Percentiles rank a stretch among this genome's conserved stretches.
These are phyloP conservation scores for Trichoderma koningiopsis DNA, from an alignment of 2,329 filamentous ascomycete genomes.

Conservation along the genomic window DNA sequence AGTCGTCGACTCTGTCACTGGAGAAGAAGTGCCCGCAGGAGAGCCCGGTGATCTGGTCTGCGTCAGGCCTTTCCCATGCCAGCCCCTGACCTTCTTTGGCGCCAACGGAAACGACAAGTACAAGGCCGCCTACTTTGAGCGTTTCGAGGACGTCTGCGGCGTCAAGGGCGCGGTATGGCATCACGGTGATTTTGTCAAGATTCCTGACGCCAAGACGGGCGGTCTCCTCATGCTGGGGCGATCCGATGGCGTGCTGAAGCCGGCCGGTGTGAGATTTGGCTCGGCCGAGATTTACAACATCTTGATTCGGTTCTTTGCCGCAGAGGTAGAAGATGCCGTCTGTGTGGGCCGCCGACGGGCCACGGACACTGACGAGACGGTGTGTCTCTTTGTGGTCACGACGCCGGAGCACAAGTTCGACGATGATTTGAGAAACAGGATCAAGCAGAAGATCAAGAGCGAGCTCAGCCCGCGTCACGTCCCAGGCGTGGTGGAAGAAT, in stretches of 20 bases:
- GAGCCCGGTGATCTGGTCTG: constrained; percentile 89
- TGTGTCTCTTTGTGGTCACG: constrained; percentile 87
- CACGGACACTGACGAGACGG: constrained; percentile 78
- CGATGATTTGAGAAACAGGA: constrained; percentile 60
- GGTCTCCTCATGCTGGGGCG: constrained; percentile 89
- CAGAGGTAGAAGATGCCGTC: constrained; percentile 79
- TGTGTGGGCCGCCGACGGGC: constrained; percentile 78
- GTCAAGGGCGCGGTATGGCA: constrained; percentile 69
- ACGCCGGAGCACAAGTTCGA: constrained; percentile 57
- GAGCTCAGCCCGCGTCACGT: constrained; percentile 90
- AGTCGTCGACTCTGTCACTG: constrained; percentile 60
- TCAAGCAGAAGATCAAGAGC: constrained; percentile 69
- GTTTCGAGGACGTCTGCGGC: constrained; percentile 59
- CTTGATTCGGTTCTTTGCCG: constrained; percentile 78
- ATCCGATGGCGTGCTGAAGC: constrained; percentile 91
- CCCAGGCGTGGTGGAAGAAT: constrained; percentile 78
- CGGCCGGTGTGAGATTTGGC: constrained; percentile 86
- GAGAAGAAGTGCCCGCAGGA: constrained; percentile 57
- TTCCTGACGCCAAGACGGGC: constrained; percentile 67
- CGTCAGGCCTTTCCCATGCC: constrained; percentile 81
- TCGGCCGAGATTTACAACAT: constrained; percentile 96
- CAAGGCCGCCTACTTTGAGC: constrained; percentile 81
- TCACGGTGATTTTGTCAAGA: constrained; percentile 86
- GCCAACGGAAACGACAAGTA: constrained; percentile 68
- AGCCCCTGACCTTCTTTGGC: constrained; percentile 89